Evolutionary conservation across 371 early-diverging fungal genomes (phyloP), one percentile per base, ranked within the genome.

Genomic region (Sanchytrium tribonematis): DNA sequence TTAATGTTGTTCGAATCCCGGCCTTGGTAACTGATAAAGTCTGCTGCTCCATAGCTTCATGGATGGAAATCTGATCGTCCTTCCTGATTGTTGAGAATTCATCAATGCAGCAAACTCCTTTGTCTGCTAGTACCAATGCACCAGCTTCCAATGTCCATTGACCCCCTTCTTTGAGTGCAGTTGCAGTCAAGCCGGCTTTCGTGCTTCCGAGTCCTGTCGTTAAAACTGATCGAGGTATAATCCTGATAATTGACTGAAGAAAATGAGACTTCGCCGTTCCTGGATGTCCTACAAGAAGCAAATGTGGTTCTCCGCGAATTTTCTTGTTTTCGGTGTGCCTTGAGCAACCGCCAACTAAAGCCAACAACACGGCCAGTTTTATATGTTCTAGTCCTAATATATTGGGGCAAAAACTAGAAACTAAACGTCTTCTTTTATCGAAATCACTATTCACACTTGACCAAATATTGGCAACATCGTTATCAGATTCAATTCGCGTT

Each of bases 21-120:
- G 89, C 89, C 75, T 88, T 83, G 66, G 70, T 70, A 2, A 82
- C 72, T 31, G 73, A 74, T 17, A 80, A 77, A 66, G 73, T 73
- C 71, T 89, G 89, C 73, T 89, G 90, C 72, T 89, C 89, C 88
- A 89, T 88, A 1, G 86, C 89, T 73, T 89, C 90, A 71, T 84
- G 85, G 68, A 88, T 84, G 28, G 84, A 80, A 0, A 80, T 78
- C 73, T 86, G 80, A 75, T 90, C 90, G 48, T 78, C 73, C 71
- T 84, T 84, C 1, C 83, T 73, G 76, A 90, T 85, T 68, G 83
- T 83, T 30, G 84, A 84, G 74, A 88, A 83, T 74, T 88, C 88
- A 70, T 88, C 88, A 69, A 88, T 87, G 71, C 88, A 88, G 70
- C 87, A 87, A 29, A 87, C 69, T 0, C 88, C 88, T 1, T 80